Evolutionary conservation across 768 basidiomycete species (phyloP).

Genomic region (Tricholoma terreum): DNA sequence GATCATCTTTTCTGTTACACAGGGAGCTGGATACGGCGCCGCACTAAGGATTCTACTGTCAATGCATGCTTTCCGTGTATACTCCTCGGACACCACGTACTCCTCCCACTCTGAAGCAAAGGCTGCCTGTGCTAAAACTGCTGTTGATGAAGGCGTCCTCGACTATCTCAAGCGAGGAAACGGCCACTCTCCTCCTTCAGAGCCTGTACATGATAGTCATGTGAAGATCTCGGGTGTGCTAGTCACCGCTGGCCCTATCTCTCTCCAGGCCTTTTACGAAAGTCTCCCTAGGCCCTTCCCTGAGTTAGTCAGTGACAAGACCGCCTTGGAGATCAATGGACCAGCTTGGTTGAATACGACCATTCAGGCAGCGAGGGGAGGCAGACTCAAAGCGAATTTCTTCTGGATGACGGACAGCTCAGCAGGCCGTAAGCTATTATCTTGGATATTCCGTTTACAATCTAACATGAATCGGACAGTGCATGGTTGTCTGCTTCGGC

Average conservation of each 20-base stretch:
- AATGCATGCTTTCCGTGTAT: conserved; percentile 46
- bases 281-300: conserved; percentile 63
- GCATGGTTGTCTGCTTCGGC: conserved; percentile 60
- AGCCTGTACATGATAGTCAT: conserved; percentile 20
- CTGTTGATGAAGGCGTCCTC: conserved; percentile 50
- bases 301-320: conserved; percentile 44
- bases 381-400: conserved; percentile 40
- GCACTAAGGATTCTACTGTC: conserved; percentile 56
- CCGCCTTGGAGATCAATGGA: conserved; percentile 51
- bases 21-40: conserved; percentile 44
- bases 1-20: background rate
- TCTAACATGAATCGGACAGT: conserved; percentile 31
- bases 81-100: conserved; percentile 46
- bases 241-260: conserved; percentile 18
- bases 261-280: conserved; percentile 61
- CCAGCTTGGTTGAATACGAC: conserved; percentile 50
- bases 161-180: conserved; percentile 58
- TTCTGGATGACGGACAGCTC: conserved; percentile 39
- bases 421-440: conserved; percentile 39
- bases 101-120: conserved; percentile 44
- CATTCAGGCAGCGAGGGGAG: conserved; percentile 51
- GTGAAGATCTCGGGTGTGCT: background rate
- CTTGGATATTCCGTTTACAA: background rate
- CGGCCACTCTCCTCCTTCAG: conserved; percentile 36
- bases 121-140: conserved; percentile 49